Evolutionary conservation across 2,329 filamentous ascomycete genomes (phyloP).

Genomic region (Celoporthe dispersa): DNA sequence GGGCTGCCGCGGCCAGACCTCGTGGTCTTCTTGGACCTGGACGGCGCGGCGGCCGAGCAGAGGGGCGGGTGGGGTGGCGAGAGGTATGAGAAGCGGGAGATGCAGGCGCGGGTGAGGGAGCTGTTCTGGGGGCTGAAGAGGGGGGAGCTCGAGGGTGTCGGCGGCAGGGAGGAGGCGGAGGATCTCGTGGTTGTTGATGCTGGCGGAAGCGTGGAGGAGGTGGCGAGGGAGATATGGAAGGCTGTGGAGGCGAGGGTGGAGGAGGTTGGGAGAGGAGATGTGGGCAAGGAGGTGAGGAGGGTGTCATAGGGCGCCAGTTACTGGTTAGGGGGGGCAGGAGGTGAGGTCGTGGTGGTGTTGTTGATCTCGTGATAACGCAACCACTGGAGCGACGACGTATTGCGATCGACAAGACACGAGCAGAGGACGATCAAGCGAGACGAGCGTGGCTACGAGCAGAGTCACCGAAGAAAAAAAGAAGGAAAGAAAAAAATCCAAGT

Average conservation of each 20-base stretch:
- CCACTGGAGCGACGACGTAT: background rate
- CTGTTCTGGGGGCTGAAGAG: constrained; percentile 67
- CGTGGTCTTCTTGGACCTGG: constrained; percentile 85
- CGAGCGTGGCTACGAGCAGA: background rate
- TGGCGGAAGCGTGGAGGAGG: constrained; percentile 58
- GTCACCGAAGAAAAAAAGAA: no score
- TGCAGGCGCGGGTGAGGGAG: constrained; percentile 79
- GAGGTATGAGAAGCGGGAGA: constrained; percentile 81
- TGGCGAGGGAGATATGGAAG: constrained; percentile 60
- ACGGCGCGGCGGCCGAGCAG: constrained; percentile 70
- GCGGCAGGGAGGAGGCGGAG: constrained; percentile 50
- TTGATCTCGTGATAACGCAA: background rate
- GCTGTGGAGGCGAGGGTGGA: constrained; percentile 53
- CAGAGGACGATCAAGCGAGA: background rate
- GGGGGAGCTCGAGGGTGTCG: constrained; percentile 45
- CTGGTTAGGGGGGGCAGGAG: background rate
- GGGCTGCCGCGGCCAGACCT: constrained; percentile 87
- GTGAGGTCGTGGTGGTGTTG: background rate
- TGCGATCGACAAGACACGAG: no score
- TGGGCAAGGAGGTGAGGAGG: constrained; percentile 50
- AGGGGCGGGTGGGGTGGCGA: constrained; percentile 90
- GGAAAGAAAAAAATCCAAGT: background rate
- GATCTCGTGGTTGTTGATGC: constrained; percentile 61
- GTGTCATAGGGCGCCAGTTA: constrained; percentile 39
- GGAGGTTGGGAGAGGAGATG: constrained; percentile 49